Base-by-base conservation (phyloP, 148 eudicot genomes). In the Euryodendron excelsum region DNA sequence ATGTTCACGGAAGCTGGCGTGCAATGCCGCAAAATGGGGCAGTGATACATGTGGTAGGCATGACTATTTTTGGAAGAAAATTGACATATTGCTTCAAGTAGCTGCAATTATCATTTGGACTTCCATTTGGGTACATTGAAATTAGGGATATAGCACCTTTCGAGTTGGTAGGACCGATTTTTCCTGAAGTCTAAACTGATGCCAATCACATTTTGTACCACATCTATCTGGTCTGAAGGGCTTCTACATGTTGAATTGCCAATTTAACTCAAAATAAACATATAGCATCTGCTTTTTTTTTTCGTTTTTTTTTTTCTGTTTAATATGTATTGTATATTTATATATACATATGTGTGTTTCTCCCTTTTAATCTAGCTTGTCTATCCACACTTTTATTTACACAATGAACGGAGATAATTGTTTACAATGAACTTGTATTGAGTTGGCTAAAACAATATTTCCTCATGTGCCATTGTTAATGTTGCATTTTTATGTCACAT, bases 401-500 rank as follows among this genome's bases (percentile, higher is more conserved):
- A 17, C 11, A 60, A 23, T 25, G 33, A 60, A 25, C 25, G 31
- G 3, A 14, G 27, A 14, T 31, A 27, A 17, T 25, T 25, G 14
- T 60, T 60, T 4, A n/a, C 11, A 11, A 25, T 39, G 71, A 36
- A 25, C 28, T 39, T 39, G 12, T 34, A 64, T 64, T 31, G 41
- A 31, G 71, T 34, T 53, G 20, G 41, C 12, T 55, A 12, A 13
- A 33, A 4, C 63, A 14, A 73, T 73, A 20, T 73, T 56, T 34
- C 47, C 63, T n/a, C 28, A 3, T 28, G 34, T 45, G 8, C 11
- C 17, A 20, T 34, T 56, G 36, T 41, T 52, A 31, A 41, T 68
- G 64, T 68, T 78, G 30, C 45, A 71, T 27, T 61, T 11, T 63
- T 74, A 31, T 63, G 66, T 64, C 56, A 45, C 58, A 25, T 58